A percentile compares a stretch with the other conserved stretches of the same genome.
phyloP scores from a whole-genome alignment of 2,329 filamentous ascomycete genomes.

The Diaporthe velutina region DNA sequence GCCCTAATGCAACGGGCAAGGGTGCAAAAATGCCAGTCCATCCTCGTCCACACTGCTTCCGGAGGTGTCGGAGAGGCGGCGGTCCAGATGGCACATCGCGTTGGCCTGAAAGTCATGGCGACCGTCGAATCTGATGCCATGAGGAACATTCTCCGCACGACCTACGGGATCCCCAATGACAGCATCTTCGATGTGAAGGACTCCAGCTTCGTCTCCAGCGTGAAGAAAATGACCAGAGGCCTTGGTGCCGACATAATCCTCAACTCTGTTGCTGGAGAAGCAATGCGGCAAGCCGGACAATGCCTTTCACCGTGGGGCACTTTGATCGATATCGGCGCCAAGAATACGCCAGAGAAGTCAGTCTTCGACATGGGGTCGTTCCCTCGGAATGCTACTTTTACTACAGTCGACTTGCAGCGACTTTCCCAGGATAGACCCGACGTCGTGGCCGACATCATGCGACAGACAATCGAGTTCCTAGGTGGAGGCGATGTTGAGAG shows the following conservation, averaged over 20 bases:
- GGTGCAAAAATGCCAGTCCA: neutral
- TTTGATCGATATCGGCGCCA: neutral
- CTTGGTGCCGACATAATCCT: conserved; percentile 49
- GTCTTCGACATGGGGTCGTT: neutral
- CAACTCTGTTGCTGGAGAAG: conserved; percentile 46
- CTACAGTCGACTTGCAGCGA: neutral
- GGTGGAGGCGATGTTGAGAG: neutral
- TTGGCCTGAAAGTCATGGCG: conserved; percentile 45
- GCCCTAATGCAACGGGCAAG: neutral
- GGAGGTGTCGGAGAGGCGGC: conserved; percentile 54
- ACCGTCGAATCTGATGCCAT: conserved; percentile 48
- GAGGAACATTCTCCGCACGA: conserved; percentile 45
- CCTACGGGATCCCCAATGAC: conserved; percentile 46
- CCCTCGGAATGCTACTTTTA: neutral
- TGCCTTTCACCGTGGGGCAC: conserved; percentile 1
- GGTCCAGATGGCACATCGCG: conserved; percentile 42
- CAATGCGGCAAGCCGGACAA: neutral
- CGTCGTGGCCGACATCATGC: neutral
- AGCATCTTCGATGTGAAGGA: conserved; percentile 51
- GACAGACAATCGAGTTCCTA: neutral
- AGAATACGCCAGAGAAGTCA: neutral
- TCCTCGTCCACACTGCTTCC: conserved; percentile 47
- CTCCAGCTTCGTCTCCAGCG: conserved; percentile 45
- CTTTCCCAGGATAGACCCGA: neutral
- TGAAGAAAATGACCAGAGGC: conserved; percentile 44